phyloP scores from a whole-genome alignment of 2,329 filamentous ascomycete genomes.

The Pseudocercospora pini-densiflorae region DNA sequence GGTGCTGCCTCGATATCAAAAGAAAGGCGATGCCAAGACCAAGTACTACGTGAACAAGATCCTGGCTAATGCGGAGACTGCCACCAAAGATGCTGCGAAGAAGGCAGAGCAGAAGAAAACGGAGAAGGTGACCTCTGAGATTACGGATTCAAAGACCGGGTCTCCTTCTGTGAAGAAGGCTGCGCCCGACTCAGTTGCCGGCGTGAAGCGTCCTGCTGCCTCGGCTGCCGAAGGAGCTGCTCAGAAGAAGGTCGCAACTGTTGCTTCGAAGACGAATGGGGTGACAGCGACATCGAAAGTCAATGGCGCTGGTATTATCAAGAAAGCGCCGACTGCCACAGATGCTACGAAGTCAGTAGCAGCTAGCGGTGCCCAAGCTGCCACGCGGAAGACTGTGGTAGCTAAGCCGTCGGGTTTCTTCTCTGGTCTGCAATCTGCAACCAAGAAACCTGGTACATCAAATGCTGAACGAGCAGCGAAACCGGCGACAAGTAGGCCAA shows the following conservation, averaged over 20 bases:
- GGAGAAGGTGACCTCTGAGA: slow-evolving; percentile 25
- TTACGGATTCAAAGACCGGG: slow-evolving; percentile 26
- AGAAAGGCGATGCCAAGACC: slow-evolving; percentile 67
- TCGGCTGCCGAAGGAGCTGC: slow-evolving; percentile 29
- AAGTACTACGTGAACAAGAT: slow-evolving; percentile 66
- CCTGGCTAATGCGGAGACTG: slow-evolving; percentile 42
- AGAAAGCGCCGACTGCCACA: slow-evolving; percentile 28
- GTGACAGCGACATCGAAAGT: slow-evolving; percentile 23
- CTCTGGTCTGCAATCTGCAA: slow-evolving; percentile 50
- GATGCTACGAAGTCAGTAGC: slow-evolving; percentile 27
- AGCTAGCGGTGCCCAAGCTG: slow-evolving; percentile 23
- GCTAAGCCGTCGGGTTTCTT: slow-evolving; percentile 53
- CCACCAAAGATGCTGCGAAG: slow-evolving; percentile 30
- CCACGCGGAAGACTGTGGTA: slow-evolving; percentile 39
- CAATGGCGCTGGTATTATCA: slow-evolving; percentile 26
- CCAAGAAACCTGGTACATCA: slow-evolving; percentile 48
- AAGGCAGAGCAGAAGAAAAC: slow-evolving; percentile 50
- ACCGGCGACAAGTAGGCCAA: slow-evolving; percentile 30
- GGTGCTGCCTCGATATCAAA: slow-evolving; percentile 66
- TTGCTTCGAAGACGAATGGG: slow-evolving; percentile 28
- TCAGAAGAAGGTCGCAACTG: slow-evolving; percentile 42
- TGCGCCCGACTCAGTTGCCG: slow-evolving; percentile 34
- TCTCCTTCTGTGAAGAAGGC: slow-evolving; percentile 41
- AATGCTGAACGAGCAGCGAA: slow-evolving; percentile 35
- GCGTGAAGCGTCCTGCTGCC: slow-evolving; percentile 41